Evolutionary conservation across 768 basidiomycete genomes (phyloP).

Genomic region (Pleurotus ostreatus): DNA sequence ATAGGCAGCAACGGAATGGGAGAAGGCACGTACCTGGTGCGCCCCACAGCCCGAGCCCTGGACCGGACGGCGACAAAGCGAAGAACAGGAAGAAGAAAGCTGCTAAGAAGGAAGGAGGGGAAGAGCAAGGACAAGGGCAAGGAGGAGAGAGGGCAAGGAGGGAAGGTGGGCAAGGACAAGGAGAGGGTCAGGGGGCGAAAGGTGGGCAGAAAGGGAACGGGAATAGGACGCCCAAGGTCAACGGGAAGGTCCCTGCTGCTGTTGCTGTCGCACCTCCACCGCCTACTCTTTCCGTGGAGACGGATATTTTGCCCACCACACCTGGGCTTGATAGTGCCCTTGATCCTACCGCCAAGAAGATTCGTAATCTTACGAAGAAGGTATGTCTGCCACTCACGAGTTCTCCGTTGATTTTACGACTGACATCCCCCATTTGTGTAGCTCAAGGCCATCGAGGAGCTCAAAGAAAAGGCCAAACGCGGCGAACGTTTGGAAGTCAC

Average conservation of each 20-base stretch:
- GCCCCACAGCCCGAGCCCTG: conserved; percentile 47
- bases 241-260: not conserved
- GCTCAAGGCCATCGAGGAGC: conserved; percentile 98
- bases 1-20: conserved; percentile 30
- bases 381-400: conserved; percentile 33
- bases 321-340: conserved; percentile 54
- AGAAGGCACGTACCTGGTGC: conserved; percentile 77
- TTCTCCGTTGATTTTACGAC: too few relatives aligned
- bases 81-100: conserved; percentile 57
- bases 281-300: conserved; percentile 18
- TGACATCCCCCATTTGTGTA: conserved; percentile 24
- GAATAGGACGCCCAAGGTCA: not conserved
- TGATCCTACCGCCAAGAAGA: conserved; percentile 88
- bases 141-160: conserved; percentile 5
- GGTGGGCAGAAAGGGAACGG: conserved; percentile 30
- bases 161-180: conserved; percentile 7
- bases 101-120: conserved; percentile 39
- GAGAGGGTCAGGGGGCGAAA: conserved; percentile 21
- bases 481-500: conserved; percentile 94
- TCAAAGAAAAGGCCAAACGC: conserved; percentile 86
- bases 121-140: conserved; percentile 13
- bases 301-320: conserved; percentile 42
- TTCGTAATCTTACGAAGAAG: conserved; percentile 94
- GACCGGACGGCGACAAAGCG: conserved; percentile 40
- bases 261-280: conserved; percentile 3